Percentiles rank a stretch among this genome's conserved stretches.
These are phyloP conservation scores for Cardamine resedifolia DNA, from an alignment of 345 rosid species.

Conservation along the genomic window DNA sequence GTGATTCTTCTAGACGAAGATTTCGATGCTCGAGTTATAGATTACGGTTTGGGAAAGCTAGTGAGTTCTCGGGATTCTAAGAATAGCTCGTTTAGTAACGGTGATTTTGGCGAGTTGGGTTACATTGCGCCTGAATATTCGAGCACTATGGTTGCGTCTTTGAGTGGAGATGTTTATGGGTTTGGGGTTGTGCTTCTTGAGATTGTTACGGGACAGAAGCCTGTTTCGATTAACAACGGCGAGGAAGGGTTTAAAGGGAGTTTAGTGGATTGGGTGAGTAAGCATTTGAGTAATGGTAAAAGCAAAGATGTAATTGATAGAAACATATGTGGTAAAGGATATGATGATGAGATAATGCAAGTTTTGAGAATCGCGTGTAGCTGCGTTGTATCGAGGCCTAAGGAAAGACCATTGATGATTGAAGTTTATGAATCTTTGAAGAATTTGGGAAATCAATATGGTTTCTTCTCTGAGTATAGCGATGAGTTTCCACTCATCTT, in stretches of 20 bases:
- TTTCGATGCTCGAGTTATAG: slow-evolving; percentile 50
- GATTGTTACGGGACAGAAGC: slow-evolving; percentile 50
- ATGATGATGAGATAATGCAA: slow-evolving; percentile 43
- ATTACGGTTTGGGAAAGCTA: slow-evolving; percentile 57
- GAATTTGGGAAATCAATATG: slow-evolving; percentile 44
- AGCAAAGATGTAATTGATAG: slow-evolving; percentile 43
- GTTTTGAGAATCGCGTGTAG: slow-evolving; percentile 43
- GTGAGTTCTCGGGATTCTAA: slow-evolving; percentile 41
- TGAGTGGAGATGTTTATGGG: slow-evolving; percentile 58
- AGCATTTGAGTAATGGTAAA: slow-evolving; percentile 31
- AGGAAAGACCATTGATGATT: slow-evolving; percentile 48
- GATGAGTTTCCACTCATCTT: slow-evolving; percentile 46
- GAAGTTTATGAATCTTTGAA: slow-evolving; percentile 47
- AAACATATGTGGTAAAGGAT: slow-evolving; percentile 40
- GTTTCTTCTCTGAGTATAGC: slow-evolving; percentile 34
- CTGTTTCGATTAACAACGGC: slow-evolving; percentile 36
- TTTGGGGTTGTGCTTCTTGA: slow-evolving; percentile 62
- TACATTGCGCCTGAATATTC: slow-evolving; percentile 53
- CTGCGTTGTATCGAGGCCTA: slow-evolving; percentile 48
- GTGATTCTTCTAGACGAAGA: slow-evolving; percentile 63
- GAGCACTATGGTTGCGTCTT: slow-evolving; percentile 49
- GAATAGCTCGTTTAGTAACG: slow-evolving; percentile 46
- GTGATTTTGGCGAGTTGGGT: slow-evolving; percentile 49
- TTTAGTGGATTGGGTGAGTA: slow-evolving; percentile 62
- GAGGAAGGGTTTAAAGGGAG: slow-evolving; percentile 57